Conservation (phyloP, 495 filamentous ascomycete species). For the Lindgomyces ingoldianus region DNA sequence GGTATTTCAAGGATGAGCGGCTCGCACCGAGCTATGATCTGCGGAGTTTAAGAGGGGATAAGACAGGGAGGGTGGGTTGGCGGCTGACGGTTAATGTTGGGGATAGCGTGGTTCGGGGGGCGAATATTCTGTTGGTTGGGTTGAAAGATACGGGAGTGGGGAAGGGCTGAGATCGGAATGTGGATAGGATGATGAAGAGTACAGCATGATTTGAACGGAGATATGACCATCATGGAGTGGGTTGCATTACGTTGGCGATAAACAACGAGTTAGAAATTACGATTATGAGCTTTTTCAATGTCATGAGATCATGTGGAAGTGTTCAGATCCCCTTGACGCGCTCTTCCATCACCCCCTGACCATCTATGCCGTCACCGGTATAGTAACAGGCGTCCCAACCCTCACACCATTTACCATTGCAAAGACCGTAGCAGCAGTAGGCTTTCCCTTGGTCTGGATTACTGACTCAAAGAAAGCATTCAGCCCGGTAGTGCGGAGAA, state of each 20-base stretch:
- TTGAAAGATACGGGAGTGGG: no score
- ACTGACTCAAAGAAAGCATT: neutral
- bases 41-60: neutral
- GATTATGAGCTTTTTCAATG: no score
- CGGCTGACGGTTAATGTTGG: neutral
- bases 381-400: neutral
- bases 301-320: no score
- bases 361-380: neutral
- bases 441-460: neutral
- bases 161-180: no score
- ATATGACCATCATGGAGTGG: no score
- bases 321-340: neutral
- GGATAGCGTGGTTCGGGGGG: neutral
- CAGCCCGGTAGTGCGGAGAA: neutral
- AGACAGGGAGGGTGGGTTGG: neutral
- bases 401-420: neutral
- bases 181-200: no score
- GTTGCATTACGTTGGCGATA: no score
- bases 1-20: constrained; percentile 4
- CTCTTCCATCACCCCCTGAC: neutral
- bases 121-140: no score
- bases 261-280: no score
- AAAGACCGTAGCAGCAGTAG: neutral
- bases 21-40: constrained; percentile 10
- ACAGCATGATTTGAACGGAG: no score